These are phyloP conservation scores for Poterioochromonas sp. DNA, from an alignment of 352 stramenopile genomes.

Conservation along the genomic window DNA sequence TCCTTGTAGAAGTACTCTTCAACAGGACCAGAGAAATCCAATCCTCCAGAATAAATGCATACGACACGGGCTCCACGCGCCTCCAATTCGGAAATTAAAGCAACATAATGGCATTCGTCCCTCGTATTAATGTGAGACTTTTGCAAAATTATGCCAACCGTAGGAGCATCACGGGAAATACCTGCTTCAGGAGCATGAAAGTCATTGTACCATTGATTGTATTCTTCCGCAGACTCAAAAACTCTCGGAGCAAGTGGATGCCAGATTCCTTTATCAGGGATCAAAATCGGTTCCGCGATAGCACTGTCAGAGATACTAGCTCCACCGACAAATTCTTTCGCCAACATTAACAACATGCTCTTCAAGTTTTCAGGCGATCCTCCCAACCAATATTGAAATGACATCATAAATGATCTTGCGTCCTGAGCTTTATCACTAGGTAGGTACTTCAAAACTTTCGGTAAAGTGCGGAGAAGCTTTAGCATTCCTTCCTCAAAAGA, in stretches of 20 bases:
- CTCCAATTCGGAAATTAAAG: conserved; percentile 68
- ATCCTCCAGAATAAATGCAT: conserved; percentile 64
- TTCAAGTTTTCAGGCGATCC: conserved; percentile 67
- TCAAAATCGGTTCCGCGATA: conserved; percentile 54
- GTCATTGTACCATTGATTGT: conserved; percentile 70
- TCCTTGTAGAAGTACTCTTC: conserved; percentile 66
- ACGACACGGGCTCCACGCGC: conserved; percentile 62
- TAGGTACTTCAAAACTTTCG: conserved; percentile 74
- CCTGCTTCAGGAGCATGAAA: conserved; percentile 43
- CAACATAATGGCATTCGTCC: conserved; percentile 72
- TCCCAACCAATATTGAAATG: conserved; percentile 76
- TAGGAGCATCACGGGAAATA: conserved; percentile 53
- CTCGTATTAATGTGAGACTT: conserved; percentile 79
- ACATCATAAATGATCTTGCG: conserved; percentile 76
- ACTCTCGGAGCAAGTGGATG: conserved; percentile 64
- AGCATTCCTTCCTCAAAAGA: conserved; percentile 76
- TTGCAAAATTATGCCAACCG: conserved; percentile 67
- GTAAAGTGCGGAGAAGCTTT: conserved; percentile 69
- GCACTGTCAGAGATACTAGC: conserved; percentile 36
- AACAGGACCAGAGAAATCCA: conserved; percentile 71
- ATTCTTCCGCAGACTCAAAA: conserved; percentile 59
- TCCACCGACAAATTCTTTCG: conserved; percentile 61
- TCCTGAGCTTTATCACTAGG: conserved; percentile 69
- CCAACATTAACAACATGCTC: conserved; percentile 63
- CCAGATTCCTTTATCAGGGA: conserved; percentile 74